Evolutionary conservation across 345 rosid genomes (phyloP).

Genomic region (Pugionium cornutum): DNA sequence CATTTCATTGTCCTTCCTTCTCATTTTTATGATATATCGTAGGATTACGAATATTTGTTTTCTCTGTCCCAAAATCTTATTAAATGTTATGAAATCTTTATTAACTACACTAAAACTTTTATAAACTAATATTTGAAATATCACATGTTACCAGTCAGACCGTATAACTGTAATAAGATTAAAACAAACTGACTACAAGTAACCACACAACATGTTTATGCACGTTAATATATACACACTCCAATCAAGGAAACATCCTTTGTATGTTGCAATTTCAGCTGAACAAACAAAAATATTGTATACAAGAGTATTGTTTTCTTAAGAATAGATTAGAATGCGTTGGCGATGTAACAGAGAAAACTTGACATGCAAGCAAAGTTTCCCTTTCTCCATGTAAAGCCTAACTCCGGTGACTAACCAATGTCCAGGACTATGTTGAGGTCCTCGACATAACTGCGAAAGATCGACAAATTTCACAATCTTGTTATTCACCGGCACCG

Average conservation of each 20-base stretch:
- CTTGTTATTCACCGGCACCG: constrained; percentile 70
- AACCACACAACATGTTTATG: no score
- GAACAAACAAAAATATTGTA: not conserved
- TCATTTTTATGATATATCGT: no score
- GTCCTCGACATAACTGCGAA: constrained; percentile 76
- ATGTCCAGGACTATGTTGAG: constrained; percentile 86
- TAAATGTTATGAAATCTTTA: no score
- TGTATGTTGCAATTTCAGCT: constrained; percentile 10
- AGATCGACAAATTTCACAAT: constrained; percentile 70
- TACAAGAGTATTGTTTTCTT: no score
- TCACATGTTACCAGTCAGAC: no score
- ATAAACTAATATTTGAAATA: no score
- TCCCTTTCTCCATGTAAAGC: constrained; percentile 72
- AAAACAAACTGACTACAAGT: no score
- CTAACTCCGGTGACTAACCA: constrained; percentile 87
- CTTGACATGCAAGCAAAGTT: constrained; percentile 74
- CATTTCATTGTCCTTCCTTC: no score
- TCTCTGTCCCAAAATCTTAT: no score
- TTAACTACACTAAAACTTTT: no score
- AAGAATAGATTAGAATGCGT: constrained; percentile 29
- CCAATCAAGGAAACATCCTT: constrained; percentile 18
- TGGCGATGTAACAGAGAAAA: constrained; percentile 60
- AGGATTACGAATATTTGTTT: no score
- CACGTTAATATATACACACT: not conserved
- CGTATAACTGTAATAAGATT: no score